Conservation (phyloP, 768 basidiomycete species). For the Rhizopogon vulgaris region DNA sequence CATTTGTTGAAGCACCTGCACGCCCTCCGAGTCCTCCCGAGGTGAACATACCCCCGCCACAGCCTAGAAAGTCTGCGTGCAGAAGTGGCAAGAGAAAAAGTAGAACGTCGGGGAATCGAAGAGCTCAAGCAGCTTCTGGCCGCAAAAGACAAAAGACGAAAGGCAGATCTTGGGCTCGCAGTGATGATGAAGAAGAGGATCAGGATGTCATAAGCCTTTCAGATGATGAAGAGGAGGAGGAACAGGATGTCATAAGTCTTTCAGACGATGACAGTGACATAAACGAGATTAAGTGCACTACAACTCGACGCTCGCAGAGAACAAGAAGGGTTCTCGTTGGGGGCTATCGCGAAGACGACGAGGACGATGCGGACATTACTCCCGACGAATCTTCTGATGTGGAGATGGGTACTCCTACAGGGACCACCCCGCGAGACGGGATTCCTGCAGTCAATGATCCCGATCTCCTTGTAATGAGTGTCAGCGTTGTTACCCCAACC, state of each 20-base stretch:
- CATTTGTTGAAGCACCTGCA: conserved; percentile 30
- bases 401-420: conserved; percentile 10
- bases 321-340: conserved; percentile 20
- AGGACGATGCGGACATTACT: conserved; percentile 8
- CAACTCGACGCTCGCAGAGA: conserved; percentile 27
- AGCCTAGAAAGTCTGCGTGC: conserved; percentile 12
- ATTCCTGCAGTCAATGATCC: not conserved
- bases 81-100: conserved; percentile 18
- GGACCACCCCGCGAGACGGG: not conserved
- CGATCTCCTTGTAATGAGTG: not conserved
- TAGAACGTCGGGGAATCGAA: conserved; percentile 6
- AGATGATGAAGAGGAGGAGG: conserved; percentile 17
- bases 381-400: conserved; percentile 7
- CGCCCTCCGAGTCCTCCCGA: not conserved
- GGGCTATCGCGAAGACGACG: conserved; percentile 20
- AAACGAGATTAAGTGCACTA: conserved; percentile 2
- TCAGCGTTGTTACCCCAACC: not conserved
- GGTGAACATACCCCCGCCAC: conserved; percentile 1
- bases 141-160: conserved; percentile 35
- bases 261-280: conserved; percentile 3
- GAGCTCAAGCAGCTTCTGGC: conserved; percentile 1
- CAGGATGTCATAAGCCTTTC: conserved; percentile 8
- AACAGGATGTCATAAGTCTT: conserved; percentile 8
- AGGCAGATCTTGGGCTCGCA: conserved; percentile 25
- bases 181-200: conserved; percentile 20